These are phyloP conservation scores for Aspergillus fischeri DNA, from an alignment of 2,329 filamentous ascomycete genomes.

Conservation along the genomic window DNA sequence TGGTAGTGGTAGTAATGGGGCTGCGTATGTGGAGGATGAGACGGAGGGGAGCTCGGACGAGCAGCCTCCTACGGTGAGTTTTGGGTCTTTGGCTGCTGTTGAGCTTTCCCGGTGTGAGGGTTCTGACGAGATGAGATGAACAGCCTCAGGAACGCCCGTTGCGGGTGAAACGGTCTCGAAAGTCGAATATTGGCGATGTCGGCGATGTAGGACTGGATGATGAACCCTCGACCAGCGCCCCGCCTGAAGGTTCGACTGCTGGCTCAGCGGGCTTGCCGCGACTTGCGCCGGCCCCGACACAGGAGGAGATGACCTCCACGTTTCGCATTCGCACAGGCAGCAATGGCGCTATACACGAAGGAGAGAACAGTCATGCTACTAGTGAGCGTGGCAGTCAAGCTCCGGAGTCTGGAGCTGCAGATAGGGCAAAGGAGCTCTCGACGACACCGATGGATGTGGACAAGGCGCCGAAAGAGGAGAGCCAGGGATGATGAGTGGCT, in stretches of 20 bases:
- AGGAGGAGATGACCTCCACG: conserved; percentile 35
- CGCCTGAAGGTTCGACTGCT: conserved; percentile 16
- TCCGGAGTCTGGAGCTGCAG: conserved; percentile 13
- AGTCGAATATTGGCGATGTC: conserved; percentile 29
- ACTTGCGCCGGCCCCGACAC: conserved; percentile 32
- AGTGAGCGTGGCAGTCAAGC: conserved; percentile 17
- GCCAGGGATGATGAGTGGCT: conserved; percentile 9
- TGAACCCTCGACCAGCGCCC: conserved; percentile 19
- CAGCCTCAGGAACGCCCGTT: conserved; percentile 47
- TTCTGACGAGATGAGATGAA: not conserved
- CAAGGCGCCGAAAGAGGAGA: conserved; percentile 32
- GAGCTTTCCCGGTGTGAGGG: not conserved
- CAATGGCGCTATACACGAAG: conserved; percentile 23
- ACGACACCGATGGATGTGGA: conserved; percentile 38
- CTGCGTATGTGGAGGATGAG: conserved; percentile 36
- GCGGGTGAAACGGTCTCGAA: conserved; percentile 41
- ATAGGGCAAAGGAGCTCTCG: conserved; percentile 18
- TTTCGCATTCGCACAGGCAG: conserved; percentile 33
- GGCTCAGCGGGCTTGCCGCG: conserved; percentile 28
- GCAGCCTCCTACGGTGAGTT: conserved; percentile 40
- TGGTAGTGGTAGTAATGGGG: conserved; percentile 17
- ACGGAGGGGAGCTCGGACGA: conserved; percentile 44
- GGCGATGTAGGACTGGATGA: conserved; percentile 21
- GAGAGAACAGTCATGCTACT: conserved; percentile 14
- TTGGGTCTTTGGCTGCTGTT: not conserved